Evolutionary conservation across 306 rosid genomes (phyloP), one percentile per base, ranked within the genome.

Genomic region (Pueraria montana): DNA sequence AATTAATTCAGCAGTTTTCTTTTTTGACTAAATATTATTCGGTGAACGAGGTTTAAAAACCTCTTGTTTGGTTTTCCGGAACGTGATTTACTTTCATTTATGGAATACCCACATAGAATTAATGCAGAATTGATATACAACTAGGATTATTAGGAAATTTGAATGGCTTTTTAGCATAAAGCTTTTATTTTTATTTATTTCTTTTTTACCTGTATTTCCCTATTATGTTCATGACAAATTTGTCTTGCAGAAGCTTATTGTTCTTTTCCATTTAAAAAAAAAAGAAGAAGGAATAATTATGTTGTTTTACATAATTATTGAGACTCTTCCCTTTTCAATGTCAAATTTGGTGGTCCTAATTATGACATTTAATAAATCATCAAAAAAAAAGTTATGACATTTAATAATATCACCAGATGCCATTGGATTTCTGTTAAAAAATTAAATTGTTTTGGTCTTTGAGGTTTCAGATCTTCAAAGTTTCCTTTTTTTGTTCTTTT

Each of bases 391-490:
- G n/a, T 71, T 16, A 69, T 61, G 68, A 3, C 68, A 77, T 78
- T 79, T 78, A 48, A 83, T 78, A 11, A 63, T 71, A 77, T 18
- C 36, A 50, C 27, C 24, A 63, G 73, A 50, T 72, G 80, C 61
- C 58, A 65, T 53, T 74, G 42, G 13, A 70, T 84, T 78, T 78
- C 24, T 74, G 14, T 21, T 50, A 14, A 30, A 65, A 14, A 48
- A 72, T 16, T 20, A 24, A 81, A 61, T 63, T 30, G 7, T 56
- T 86, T 49, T 83, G 34, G 82, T 52, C 36, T 11, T 30, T 50
- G 58, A 79, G 82, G 80, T 72, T 80, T 79, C 78, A 79, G 84
- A 81, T 82, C 80, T 82, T 89, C 26, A 18, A 50, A 34, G 2
- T 66, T 80, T 59, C 52, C 43, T 4, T 14, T 36, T 50, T 14